A percentile compares a stretch with the other conserved stretches of the same genome.
phyloP scores from a whole-genome alignment of 2,329 filamentous ascomycete species.

The Alternaria sp. region DNA sequence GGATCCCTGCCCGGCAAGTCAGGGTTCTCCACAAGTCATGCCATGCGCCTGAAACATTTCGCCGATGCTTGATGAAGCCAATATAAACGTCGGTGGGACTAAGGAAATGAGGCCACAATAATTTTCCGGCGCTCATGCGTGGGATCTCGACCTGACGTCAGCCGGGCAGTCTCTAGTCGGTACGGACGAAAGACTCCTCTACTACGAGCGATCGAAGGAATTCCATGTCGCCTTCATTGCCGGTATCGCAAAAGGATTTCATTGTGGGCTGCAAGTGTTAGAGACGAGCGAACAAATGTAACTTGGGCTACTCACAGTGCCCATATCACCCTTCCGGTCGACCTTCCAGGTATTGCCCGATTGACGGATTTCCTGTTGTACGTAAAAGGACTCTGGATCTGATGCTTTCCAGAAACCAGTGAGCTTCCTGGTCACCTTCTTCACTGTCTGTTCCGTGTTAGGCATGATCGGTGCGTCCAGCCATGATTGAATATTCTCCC shows the following conservation, averaged over 20 bases:
- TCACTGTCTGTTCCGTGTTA: constrained; percentile 14
- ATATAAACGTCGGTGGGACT: constrained; percentile 24
- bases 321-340: constrained; percentile 27
- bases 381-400: constrained; percentile 26
- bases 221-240: constrained; percentile 18
- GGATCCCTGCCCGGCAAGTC: constrained; percentile 5
- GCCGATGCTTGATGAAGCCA: constrained; percentile 32
- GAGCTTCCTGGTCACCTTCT: constrained; percentile 31
- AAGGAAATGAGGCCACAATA: not conserved
- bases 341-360: constrained; percentile 23
- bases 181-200: constrained; percentile 27
- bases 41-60: constrained; percentile 24
- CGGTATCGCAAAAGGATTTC: constrained; percentile 3
- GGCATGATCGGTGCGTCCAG: constrained; percentile 30
- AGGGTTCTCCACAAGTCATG: constrained; percentile 20
- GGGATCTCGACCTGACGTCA: not conserved
- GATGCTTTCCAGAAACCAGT: constrained; percentile 18
- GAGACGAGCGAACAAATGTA: not conserved
- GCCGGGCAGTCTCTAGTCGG: constrained; percentile 10
- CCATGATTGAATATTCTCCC: constrained; percentile 39
- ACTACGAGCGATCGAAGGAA: constrained; percentile 11
- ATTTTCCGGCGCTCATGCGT: constrained; percentile 22
- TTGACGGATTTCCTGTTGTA: constrained; percentile 34
- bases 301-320: constrained; percentile 20
- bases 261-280: constrained; percentile 13